Conservation (phyloP, 441 rosid genomes). For the Caryocar brasiliense region DNA sequence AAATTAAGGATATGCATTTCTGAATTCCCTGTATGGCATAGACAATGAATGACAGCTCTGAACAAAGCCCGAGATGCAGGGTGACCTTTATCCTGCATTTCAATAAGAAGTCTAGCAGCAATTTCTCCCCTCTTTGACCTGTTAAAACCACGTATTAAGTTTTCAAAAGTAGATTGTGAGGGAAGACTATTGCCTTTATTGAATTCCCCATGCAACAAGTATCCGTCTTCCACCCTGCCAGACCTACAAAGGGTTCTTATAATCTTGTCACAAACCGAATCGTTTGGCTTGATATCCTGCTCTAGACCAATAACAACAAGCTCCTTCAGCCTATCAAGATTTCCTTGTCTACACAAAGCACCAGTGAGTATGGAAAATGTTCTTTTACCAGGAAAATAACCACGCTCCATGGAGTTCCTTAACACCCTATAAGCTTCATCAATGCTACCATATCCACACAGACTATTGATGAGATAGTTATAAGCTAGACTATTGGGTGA, state of each 20-base stretch:
- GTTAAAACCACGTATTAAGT: conserved; percentile 47
- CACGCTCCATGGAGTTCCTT: conserved; percentile 38
- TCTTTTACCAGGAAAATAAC: conserved; percentile 44
- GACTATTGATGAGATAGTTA: conserved; percentile 53
- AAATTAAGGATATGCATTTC: conserved; percentile 30
- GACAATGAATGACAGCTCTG: conserved; percentile 44
- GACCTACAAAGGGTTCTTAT: conserved; percentile 49
- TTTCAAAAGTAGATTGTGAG: conserved; percentile 15
- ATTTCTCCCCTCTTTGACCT: conserved; percentile 42
- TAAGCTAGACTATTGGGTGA: conserved; percentile 38
- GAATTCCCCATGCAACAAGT: conserved; percentile 37
- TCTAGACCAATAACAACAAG: conserved; percentile 33
- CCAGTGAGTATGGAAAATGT: conserved; percentile 43
- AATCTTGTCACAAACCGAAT: conserved; percentile 28
- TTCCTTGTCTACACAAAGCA: conserved; percentile 56
- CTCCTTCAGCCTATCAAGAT: conserved; percentile 57
- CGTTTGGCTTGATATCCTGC: conserved; percentile 29
- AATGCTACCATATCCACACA: conserved; percentile 36
- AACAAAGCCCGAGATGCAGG: conserved; percentile 21
- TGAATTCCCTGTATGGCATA: conserved; percentile 42
- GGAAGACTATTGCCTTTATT: conserved; percentile 24
- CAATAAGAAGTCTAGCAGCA: conserved; percentile 55
- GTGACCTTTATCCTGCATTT: conserved; percentile 71
- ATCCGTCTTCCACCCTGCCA: conserved; percentile 50
- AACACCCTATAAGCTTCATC: conserved; percentile 51